Conservation (phyloP, 805 yeast species). For the Myxozyma sirexii region DNA sequence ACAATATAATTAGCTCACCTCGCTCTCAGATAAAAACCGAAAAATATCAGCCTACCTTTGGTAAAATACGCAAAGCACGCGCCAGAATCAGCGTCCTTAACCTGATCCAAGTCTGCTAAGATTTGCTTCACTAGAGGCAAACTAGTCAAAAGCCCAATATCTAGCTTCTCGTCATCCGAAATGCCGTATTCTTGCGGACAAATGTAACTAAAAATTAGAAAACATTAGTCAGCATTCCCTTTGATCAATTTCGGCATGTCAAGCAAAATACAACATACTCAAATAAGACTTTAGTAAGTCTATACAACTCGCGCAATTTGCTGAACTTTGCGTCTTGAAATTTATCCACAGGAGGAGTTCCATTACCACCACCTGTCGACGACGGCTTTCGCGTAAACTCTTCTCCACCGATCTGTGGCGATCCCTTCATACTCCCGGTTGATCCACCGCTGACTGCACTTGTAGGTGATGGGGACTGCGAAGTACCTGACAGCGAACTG, state of each 20-base stretch:
- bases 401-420: conserved; percentile 47
- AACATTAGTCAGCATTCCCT: too few species aligned
- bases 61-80: conserved; percentile 90
- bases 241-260: too few species aligned
- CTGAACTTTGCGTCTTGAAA: conserved; percentile 27
- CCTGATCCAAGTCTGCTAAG: conserved; percentile 73
- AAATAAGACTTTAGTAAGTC: conserved; percentile 87
- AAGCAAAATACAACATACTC: conserved; percentile 75
- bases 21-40: neutral
- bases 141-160: conserved; percentile 91
- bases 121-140: conserved; percentile 91
- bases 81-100: conserved; percentile 77
- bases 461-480: neutral
- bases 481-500: neutral
- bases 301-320: conserved; percentile 79
- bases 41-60: conserved; percentile 46
- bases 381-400: conserved; percentile 51
- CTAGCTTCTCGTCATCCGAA: conserved; percentile 90
- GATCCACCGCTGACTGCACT: neutral
- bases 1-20: neutral
- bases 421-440: conserved; percentile 37
- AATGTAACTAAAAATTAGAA: conserved; percentile 47
- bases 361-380: conserved; percentile 43
- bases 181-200: conserved; percentile 99
- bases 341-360: conserved; percentile 34